Evolutionary conservation across 2,329 filamentous ascomycete species (phyloP).

Genomic region (Ramularia endophylla): DNA sequence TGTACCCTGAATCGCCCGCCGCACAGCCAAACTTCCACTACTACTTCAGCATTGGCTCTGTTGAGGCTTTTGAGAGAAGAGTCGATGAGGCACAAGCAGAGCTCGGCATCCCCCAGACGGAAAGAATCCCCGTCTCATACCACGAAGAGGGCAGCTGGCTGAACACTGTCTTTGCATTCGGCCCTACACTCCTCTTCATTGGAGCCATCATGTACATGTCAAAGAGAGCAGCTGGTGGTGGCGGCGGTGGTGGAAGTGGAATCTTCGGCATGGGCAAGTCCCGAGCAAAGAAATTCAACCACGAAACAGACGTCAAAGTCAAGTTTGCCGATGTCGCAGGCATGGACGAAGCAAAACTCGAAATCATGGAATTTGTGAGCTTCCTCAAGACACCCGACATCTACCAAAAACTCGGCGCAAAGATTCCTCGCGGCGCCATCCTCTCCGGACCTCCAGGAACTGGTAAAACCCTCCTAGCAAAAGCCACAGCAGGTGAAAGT

Average conservation of each 20-base stretch:
- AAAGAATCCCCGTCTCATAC: constrained; percentile 91
- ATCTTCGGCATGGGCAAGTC: constrained; percentile 97
- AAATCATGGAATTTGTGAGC: constrained; percentile 99
- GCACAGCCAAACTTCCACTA: constrained; percentile 68
- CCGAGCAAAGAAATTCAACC: constrained; percentile 94
- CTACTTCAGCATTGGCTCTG: constrained; percentile 91
- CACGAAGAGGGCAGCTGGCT: constrained; percentile 66
- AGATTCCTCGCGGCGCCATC: constrained; percentile 95
- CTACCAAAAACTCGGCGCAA: constrained; percentile 90
- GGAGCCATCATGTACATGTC: constrained; percentile 76
- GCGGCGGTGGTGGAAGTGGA: constrained; percentile 60
- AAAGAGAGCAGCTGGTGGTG: constrained; percentile 62
- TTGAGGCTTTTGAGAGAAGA: constrained; percentile 85
- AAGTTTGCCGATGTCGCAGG: constrained; percentile 96
- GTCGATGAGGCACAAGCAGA: constrained; percentile 84
- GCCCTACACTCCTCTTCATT: constrained; percentile 79
- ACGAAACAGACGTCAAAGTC: constrained; percentile 92
- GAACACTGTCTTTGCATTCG: constrained; percentile 72
- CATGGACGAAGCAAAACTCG: constrained; percentile 95
- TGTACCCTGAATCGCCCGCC: constrained; percentile 71
- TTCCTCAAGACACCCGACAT: constrained; percentile 91
- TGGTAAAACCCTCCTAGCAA: constrained; percentile 94
- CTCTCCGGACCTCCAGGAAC: constrained; percentile 96
- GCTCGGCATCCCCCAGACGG: constrained; percentile 74
- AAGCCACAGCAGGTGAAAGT: constrained; percentile 95